Percentiles rank a stretch among this genome's conserved stretches.
Evolutionary conservation across 805 yeast genomes (phyloP).

Genomic region (Zygosaccharomyces bailii): DNA sequence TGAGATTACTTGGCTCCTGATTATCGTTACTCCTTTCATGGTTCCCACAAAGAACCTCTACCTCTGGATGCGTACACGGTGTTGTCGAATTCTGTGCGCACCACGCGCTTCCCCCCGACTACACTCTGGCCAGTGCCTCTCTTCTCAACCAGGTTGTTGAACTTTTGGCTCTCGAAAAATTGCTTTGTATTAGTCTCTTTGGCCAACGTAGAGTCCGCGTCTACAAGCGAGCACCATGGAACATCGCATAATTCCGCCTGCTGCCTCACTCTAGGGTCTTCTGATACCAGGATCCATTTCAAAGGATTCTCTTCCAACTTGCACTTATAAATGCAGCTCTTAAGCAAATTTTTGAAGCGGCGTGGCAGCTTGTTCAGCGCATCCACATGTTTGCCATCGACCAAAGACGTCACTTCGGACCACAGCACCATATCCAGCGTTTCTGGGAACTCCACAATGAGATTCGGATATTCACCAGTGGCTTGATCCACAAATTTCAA

Average conservation of each 20-base stretch:
- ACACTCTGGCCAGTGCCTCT: conserved; percentile 22
- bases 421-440: conserved; percentile 27
- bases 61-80: conserved; percentile 61
- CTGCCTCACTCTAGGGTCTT: conserved; percentile 56
- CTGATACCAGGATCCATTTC: conserved; percentile 62
- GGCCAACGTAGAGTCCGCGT: conserved; percentile 28
- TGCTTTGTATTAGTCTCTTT: conserved; percentile 26
- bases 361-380: conserved; percentile 42
- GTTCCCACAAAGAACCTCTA: conserved; percentile 57
- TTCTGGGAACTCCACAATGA: conserved; percentile 49
- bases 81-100: conserved; percentile 44
- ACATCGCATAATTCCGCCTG: conserved; percentile 51
- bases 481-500: conserved; percentile 54
- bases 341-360: conserved; percentile 50
- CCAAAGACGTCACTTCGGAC: conserved; percentile 23
- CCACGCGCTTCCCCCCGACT: conserved; percentile 34
- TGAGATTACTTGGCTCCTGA: background rate
- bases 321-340: conserved; percentile 56
- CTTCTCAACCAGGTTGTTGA: conserved; percentile 24
- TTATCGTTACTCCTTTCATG: too few relatives aligned
- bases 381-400: conserved; percentile 12
- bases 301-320: conserved; percentile 39
- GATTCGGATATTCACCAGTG: conserved; percentile 21
- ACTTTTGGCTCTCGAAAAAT: conserved; percentile 23
- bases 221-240: conserved; percentile 40